Evolutionary conservation across 306 rosid species (phyloP).

Genomic region (Rubus idaeus): DNA sequence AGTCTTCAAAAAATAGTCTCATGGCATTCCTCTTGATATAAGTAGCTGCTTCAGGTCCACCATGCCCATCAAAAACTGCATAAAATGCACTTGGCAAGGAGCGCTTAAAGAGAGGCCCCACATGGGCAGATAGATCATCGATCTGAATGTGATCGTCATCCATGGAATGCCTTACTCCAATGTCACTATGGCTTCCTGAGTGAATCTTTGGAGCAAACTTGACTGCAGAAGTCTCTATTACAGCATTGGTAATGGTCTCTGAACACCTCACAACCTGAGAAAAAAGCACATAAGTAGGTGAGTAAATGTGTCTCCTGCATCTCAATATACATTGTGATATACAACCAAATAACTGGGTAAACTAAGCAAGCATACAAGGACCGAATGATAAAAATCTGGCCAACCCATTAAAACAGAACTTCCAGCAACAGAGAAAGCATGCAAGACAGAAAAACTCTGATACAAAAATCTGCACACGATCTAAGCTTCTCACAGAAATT

Average conservation of each 20-base stretch:
- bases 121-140: constrained; percentile 72
- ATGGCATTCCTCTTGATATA: constrained; percentile 74
- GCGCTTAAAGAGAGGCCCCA: constrained; percentile 50
- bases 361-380: too few relatives aligned
- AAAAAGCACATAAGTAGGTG: constrained; percentile 5
- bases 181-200: constrained; percentile 75
- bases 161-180: constrained; percentile 73
- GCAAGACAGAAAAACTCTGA: not conserved
- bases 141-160: constrained; percentile 84
- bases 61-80: constrained; percentile 94
- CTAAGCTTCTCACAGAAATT: not conserved
- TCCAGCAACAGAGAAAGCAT: not conserved
- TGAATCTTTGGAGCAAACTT: constrained; percentile 62
- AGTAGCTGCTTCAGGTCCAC: constrained; percentile 87
- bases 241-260: constrained; percentile 43
- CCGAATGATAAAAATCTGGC: not conserved
- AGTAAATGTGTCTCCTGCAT: not conserved
- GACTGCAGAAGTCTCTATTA: constrained; percentile 42
- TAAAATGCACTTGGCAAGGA: constrained; percentile 70
- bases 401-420: not conserved
- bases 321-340: not conserved
- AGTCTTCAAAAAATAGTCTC: constrained; percentile 78
- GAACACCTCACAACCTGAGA: constrained; percentile 58
- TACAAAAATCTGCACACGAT: not conserved
- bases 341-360: too few relatives aligned